Percentiles rank a stretch among this genome's conserved stretches.
Evolutionary conservation across 148 eudicot species (phyloP).

Genomic region (Rhododendron ovatum): DNA sequence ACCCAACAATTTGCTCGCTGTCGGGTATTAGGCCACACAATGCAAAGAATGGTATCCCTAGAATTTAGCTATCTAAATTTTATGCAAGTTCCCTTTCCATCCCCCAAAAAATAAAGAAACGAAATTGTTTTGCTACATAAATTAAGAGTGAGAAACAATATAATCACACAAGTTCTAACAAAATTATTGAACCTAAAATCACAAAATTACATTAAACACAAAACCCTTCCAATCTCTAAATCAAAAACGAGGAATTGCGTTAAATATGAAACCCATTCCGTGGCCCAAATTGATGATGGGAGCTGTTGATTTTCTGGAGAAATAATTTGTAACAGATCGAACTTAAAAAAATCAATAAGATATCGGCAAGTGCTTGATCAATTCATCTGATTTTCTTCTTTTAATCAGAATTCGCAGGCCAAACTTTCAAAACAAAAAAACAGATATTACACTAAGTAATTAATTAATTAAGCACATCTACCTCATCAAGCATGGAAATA

Average conservation of each 20-base stretch:
- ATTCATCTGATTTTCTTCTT: too few species aligned
- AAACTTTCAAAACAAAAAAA: too few species aligned
- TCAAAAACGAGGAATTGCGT: not conserved
- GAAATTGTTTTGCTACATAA: not conserved
- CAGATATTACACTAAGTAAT: not conserved
- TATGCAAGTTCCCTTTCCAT: not conserved
- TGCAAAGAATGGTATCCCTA: not conserved
- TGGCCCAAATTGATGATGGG: too few species aligned
- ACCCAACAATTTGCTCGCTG: not conserved
- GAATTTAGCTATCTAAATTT: not conserved
- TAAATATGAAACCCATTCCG: too few species aligned
- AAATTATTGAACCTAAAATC: not conserved
- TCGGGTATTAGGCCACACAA: not conserved
- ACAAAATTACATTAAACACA: not conserved
- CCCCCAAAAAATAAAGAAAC: not conserved
- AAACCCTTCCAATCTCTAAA: not conserved
- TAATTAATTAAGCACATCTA: conserved; percentile 3
- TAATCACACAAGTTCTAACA: too few species aligned
- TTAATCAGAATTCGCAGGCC: too few species aligned
- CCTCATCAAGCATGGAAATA: conserved; percentile 50
- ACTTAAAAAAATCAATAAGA: not conserved
- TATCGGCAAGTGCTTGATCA: too few species aligned
- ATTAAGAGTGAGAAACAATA: not conserved
- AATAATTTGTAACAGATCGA: too few species aligned
- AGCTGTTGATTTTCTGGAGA: too few species aligned